A percentile compares a stretch with the other conserved stretches of the same genome.
These are phyloP conservation scores for Oryza australiensis DNA, from an alignment of 176 grass and related monocot species.

Conservation along the genomic window DNA sequence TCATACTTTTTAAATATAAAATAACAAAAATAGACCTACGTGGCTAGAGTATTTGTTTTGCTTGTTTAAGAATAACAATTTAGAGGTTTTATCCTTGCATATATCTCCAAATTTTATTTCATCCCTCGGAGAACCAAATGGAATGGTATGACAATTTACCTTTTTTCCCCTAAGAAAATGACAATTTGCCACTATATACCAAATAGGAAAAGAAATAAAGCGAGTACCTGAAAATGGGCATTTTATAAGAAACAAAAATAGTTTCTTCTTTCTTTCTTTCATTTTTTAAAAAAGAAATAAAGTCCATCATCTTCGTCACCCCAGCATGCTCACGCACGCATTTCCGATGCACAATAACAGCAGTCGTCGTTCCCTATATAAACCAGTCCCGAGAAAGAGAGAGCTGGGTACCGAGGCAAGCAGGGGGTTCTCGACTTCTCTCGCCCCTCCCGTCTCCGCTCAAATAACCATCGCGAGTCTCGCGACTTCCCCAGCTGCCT, in stretches of 20 bases:
- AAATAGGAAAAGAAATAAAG: no score
- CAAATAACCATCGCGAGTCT: not conserved
- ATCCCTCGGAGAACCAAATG: not conserved
- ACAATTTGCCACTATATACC: no score
- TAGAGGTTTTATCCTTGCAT: not conserved
- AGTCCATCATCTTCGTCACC: not conserved
- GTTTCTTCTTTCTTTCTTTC: no score
- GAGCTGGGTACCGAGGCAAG: not conserved
- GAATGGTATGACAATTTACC: no score
- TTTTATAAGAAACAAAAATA: no score
- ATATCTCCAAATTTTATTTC: not conserved
- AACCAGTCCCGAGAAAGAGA: constrained; percentile 22
- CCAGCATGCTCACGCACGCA: not conserved
- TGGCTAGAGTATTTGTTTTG: not conserved
- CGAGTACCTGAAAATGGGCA: no score
- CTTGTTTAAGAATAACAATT: not conserved
- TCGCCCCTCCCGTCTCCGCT: not conserved
- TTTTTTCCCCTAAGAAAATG: no score
- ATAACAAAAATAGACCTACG: not conserved
- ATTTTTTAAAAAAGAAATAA: not conserved
- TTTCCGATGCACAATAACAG: constrained; percentile 23
- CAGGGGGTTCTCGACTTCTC: not conserved
- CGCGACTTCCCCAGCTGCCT: not conserved
- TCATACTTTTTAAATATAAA: not conserved
- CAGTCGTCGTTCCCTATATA: not conserved